Evolutionary conservation across 192 early-diverging fungal species (phyloP).

Genomic region (Coemansia sp.): DNA sequence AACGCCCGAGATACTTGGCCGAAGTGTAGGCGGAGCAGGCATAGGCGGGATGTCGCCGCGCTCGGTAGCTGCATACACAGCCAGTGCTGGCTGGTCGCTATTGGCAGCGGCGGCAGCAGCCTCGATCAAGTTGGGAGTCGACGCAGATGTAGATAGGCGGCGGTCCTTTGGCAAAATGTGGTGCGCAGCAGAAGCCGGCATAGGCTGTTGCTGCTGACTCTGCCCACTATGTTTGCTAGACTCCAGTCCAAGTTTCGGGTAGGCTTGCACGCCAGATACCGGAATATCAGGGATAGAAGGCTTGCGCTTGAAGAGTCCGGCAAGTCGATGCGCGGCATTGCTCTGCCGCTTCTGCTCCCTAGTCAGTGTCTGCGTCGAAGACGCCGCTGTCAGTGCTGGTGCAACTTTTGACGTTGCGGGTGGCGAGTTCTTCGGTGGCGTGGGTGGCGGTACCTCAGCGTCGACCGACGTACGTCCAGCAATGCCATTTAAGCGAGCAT

Average conservation of each 20-base stretch:
- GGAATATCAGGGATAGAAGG: constrained; percentile 52
- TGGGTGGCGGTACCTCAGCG: constrained; percentile 27
- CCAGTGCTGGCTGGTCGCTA: constrained; percentile 45
- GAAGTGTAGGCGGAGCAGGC: constrained; percentile 48
- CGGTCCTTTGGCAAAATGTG: constrained; percentile 34
- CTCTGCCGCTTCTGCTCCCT: constrained; percentile 53
- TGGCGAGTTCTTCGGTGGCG: constrained; percentile 39
- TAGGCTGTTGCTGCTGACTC: constrained; percentile 18
- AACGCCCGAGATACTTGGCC: constrained; percentile 29
- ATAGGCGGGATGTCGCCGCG: constrained; percentile 53
- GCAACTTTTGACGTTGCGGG: constrained; percentile 15
- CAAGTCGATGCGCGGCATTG: constrained; percentile 47
- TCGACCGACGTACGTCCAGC: background rate
- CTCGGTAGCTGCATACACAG: constrained; percentile 48
- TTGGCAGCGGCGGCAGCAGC: constrained; percentile 44
- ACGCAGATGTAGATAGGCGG: constrained; percentile 49
- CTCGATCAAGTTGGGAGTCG: constrained; percentile 52
- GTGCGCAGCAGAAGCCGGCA: background rate
- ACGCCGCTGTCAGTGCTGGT: background rate
- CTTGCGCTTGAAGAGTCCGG: constrained; percentile 51
- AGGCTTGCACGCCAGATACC: constrained; percentile 20
- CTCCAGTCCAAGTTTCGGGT: constrained; percentile 8
- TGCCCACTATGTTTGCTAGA: constrained; percentile 5
- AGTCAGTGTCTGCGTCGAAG: constrained; percentile 24
- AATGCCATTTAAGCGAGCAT: constrained; percentile 3